These are phyloP conservation scores for Sordariomycetes sp. DNA, from an alignment of 2,329 filamentous ascomycete genomes.

Conservation along the genomic window DNA sequence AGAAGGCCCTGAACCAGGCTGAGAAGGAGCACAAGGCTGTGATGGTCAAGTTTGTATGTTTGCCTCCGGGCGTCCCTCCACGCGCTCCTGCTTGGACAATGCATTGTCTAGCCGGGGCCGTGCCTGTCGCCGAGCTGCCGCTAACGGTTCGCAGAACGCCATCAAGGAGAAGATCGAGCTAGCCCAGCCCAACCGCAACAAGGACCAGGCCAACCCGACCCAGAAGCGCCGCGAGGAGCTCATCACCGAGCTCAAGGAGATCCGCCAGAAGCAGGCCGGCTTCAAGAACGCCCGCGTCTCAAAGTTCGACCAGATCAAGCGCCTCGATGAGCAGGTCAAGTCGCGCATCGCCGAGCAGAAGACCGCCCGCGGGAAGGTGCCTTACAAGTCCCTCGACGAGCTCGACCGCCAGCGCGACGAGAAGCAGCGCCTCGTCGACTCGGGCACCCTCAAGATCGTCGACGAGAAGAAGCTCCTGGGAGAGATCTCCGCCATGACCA, in stretches of 20 bases:
- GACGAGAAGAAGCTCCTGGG: constrained; percentile 91
- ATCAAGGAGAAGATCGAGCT: constrained; percentile 82
- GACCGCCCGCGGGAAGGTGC: constrained; percentile 65
- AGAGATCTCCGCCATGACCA: constrained; percentile 74
- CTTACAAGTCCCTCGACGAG: constrained; percentile 82
- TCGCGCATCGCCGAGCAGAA: constrained; percentile 80
- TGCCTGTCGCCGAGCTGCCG: not conserved
- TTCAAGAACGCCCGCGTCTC: constrained; percentile 73
- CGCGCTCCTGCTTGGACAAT: not conserved
- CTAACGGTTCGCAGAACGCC: constrained; percentile 50
- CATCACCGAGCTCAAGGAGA: constrained; percentile 68
- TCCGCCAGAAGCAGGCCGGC: constrained; percentile 76
- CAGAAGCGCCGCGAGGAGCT: constrained; percentile 81
- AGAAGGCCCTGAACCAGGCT: constrained; percentile 64
- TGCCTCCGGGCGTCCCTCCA: not conserved
- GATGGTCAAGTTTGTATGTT: constrained; percentile 46
- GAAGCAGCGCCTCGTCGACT: constrained; percentile 78
- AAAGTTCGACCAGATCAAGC: constrained; percentile 85
- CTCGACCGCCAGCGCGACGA: constrained; percentile 72
- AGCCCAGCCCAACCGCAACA: constrained; percentile 60
- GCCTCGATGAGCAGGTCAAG: constrained; percentile 81
- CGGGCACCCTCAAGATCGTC: constrained; percentile 86
- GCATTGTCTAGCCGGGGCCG: not conserved
- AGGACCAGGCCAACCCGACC: constrained; percentile 70
- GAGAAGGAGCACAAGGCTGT: constrained; percentile 78